A percentile compares a stretch with the other conserved stretches of the same genome.
Evolutionary conservation across 2,329 filamentous ascomycete species (phyloP).

Genomic region (Fusarium citri): DNA sequence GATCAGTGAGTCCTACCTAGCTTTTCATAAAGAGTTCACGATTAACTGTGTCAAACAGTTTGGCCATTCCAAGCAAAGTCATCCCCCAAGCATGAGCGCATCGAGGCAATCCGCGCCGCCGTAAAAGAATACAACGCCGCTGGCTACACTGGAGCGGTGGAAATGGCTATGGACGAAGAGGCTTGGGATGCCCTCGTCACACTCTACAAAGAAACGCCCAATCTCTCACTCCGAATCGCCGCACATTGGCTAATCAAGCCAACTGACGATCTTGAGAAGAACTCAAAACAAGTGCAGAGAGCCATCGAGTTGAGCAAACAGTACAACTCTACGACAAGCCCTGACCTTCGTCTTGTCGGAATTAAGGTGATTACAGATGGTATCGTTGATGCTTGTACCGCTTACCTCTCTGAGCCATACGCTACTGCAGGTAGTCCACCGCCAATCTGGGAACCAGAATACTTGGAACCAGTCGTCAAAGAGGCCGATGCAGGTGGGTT

Average conservation of each 20-base stretch:
- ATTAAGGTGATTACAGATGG: constrained; percentile 73
- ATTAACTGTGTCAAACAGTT: background rate
- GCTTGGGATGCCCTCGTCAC: constrained; percentile 63
- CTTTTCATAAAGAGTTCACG: no score
- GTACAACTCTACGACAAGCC: constrained; percentile 50
- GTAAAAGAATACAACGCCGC: constrained; percentile 61
- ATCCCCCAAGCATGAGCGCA: constrained; percentile 57
- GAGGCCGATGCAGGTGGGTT: constrained; percentile 63
- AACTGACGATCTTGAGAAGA: constrained; percentile 45
- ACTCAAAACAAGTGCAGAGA: constrained; percentile 59
- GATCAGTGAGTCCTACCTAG: constrained; percentile 52
- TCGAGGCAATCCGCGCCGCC: constrained; percentile 59
- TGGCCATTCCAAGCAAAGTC: constrained; percentile 64
- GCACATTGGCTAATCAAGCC: constrained; percentile 69
- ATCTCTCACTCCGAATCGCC: constrained; percentile 58
- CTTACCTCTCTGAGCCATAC: constrained; percentile 68
- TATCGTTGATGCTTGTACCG: constrained; percentile 72
- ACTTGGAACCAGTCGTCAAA: constrained; percentile 64
- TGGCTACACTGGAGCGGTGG: constrained; percentile 66
- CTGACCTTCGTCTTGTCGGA: constrained; percentile 62
- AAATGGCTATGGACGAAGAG: constrained; percentile 71
- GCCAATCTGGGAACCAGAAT: constrained; percentile 63
- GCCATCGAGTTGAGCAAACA: constrained; percentile 58
- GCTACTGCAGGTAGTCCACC: constrained; percentile 55
- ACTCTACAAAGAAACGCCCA: constrained; percentile 47